Base-by-base conservation (phyloP, 306 rosid genomes). In the Coriaria nepalensis region DNA sequence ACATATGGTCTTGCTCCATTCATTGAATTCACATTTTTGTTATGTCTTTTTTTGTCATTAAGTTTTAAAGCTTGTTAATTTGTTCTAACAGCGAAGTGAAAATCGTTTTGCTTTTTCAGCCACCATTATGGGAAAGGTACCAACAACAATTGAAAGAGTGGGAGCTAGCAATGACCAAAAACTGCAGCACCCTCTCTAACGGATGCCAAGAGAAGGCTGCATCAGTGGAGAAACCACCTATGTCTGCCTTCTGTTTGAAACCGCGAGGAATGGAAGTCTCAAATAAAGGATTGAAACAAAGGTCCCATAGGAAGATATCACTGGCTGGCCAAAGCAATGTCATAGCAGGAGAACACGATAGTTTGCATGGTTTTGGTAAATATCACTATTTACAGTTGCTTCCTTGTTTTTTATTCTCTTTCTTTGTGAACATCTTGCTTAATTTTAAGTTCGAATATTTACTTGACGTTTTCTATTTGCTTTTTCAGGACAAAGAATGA, bases 171-270 rank as follows among this genome's bases (percentile, higher is more conserved):
- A 57, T 61, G 65, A 67, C 56, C 45, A 85, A 82, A 72, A 71
- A 49, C 71, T 64, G 15, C 57, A 34, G 42, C 43, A 49, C 54
- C 51, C 50, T 52, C 37, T 40, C 71, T 47, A 72, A 71, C 56
- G 95, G 92, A 45, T 61, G 55, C 55, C 68, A 34, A 29, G 75
- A 65, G 47, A 81, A 67, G 73, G 65, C 50, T 55, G 68, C 73
- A 46, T 41, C 70, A 63, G 38, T 65, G 62, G 96, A 85, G 72
- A 92, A 92, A 78, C 96, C 98, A 4, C 78, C 75, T 40, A 82
- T 85, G 93, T 82, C 68, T 67, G 98, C 98, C 12, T 92, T 92
- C 64, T 92, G 98, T 72, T 54, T 82, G 71, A 92, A 85, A 72
- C 98, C 98, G 43, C 73, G 94, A 61, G 98, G 96, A 13, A 65